Evolutionary conservation across 106 monocot genomes (phyloP), one percentile per base, ranked within the genome.

Genomic region (Acanthochlamys bracteata): DNA sequence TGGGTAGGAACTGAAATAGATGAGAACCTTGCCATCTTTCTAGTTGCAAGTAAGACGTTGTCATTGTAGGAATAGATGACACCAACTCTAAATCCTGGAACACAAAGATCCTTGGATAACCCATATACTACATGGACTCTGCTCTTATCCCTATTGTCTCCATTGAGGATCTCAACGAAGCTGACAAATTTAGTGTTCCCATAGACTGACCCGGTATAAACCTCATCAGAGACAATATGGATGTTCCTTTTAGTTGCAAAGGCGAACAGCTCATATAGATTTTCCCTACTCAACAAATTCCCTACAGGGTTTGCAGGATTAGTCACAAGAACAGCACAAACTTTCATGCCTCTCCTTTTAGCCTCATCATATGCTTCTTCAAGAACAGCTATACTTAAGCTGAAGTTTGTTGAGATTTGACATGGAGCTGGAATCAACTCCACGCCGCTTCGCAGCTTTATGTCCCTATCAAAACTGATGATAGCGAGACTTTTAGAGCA

Each of bases 111-210:
- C 61, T 92, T 91, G 4, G 96, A 98, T 45, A 98, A 61, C 13
- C 98, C 98, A 64, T 98, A 98, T 54, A 98, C 67, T 45, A 98
- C 77, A 41, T 98, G 98, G 64, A 98, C 92, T 78, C 98, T 80
- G 63, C 70, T 83, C 71, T 70, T 80, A 57, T 98, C 92, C 51
- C 85, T 72, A 47, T 65, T 75, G 47, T 82, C 80, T 26, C 78
- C 53, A 39, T 98, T 81, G 39, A 92, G 55, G 70, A 88, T 54
- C 65, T 98, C 78, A 24, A 77, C 81, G 46, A 98, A 60, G 61
- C 92, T 89, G 26, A 83, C 80, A 77, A 89, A 92, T 25, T 83
- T 71, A 20, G 59, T 53, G 24, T 39, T 71, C 20, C 78, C 85
- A 75, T 79, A 64, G 27, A 39, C 79, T 54, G 91, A 91, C 2